Percentiles rank a stretch among this genome's conserved stretches.
Evolutionary conservation across 257 asterid species (phyloP).

Genomic region (Fraxinus cuspidata): DNA sequence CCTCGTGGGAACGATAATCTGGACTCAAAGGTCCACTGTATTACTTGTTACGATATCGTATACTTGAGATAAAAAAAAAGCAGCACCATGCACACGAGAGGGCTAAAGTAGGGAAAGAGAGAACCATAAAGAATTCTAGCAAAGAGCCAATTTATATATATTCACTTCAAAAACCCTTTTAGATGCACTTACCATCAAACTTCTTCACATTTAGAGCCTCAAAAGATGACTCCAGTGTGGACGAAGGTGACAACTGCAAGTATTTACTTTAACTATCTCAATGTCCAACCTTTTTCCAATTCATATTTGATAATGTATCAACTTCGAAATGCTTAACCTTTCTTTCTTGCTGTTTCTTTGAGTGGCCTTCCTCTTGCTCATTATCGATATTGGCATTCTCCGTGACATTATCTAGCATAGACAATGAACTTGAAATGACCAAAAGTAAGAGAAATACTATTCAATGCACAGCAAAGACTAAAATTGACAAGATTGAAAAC

Average conservation of each 20-base stretch:
- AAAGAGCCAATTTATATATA: background rate
- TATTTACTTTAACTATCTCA: constrained; percentile 24
- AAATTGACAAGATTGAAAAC: background rate
- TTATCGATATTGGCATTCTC: constrained; percentile 44
- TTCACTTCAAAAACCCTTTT: constrained; percentile 15
- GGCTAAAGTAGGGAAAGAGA: background rate
- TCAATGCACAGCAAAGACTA: background rate
- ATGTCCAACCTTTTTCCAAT: constrained; percentile 15
- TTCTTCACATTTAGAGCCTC: constrained; percentile 82
- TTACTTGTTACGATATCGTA: too few relatives aligned
- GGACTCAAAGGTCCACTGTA: too few relatives aligned
- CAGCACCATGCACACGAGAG: background rate
- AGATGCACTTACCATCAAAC: constrained; percentile 75
- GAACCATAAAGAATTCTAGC: background rate
- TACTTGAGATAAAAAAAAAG: too few relatives aligned
- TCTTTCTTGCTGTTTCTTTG: constrained; percentile 63
- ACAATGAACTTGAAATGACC: constrained; percentile 3
- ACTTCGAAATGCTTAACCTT: constrained; percentile 51
- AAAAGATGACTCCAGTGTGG: constrained; percentile 88
- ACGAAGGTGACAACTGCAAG: constrained; percentile 86
- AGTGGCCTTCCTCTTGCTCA: constrained; percentile 48
- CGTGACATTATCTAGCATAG: constrained; percentile 45
- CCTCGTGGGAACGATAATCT: too few relatives aligned
- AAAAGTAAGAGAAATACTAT: background rate
- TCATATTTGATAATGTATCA: constrained; percentile 9